phyloP scores from a whole-genome alignment of 2,329 filamentous ascomycete species.

The Neopestalotiopsis sp. region DNA sequence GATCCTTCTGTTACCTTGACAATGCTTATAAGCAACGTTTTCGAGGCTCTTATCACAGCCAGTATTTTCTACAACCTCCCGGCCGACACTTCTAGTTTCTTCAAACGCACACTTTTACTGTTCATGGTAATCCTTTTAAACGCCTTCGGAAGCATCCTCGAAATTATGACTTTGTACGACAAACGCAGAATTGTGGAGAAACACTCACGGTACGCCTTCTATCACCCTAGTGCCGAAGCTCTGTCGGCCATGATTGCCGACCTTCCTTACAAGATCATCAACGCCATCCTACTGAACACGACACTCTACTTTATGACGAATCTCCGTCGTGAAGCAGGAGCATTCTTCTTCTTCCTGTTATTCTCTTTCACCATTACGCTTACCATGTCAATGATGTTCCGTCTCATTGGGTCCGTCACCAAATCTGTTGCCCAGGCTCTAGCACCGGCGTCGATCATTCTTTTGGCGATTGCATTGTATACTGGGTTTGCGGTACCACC shows the following conservation, averaged over 20 bases:
- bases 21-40: constrained; percentile 44
- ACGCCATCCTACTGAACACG: constrained; percentile 64
- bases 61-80: constrained; percentile 55
- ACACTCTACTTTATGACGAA: constrained; percentile 72
- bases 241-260: constrained; percentile 68
- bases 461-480: constrained; percentile 28
- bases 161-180: constrained; percentile 26
- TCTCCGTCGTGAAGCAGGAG: constrained; percentile 59
- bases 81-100: constrained; percentile 48
- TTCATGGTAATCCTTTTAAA: constrained; percentile 61
- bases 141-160: constrained; percentile 45
- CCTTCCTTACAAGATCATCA: constrained; percentile 64
- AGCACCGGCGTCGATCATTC: neutral
- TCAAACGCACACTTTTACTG: constrained; percentile 49
- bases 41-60: constrained; percentile 57
- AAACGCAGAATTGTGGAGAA: constrained; percentile 45
- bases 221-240: constrained; percentile 47
- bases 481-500: constrained; percentile 56
- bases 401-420: neutral
- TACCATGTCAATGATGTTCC: neutral
- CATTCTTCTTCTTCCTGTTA: constrained; percentile 65
- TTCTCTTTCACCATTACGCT: constrained; percentile 2
- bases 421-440: neutral
- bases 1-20: neutral
- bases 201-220: constrained; percentile 44